Base-by-base conservation (phyloP, 2,329 filamentous ascomycete species). In the Fusarium denticulatum region DNA sequence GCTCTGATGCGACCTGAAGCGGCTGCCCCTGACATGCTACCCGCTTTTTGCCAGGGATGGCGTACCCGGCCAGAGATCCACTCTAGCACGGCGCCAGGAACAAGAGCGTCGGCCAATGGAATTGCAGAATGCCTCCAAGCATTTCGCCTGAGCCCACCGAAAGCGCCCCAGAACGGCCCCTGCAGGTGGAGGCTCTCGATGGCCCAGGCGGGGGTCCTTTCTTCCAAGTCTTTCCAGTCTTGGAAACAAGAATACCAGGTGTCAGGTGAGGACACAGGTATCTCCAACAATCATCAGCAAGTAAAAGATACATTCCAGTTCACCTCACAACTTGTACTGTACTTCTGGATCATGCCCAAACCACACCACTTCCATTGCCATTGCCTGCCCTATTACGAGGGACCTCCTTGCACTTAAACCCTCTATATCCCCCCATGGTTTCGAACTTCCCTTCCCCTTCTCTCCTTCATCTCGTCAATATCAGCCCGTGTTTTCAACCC, bases 381-480 rank as follows among this genome's bases (percentile, higher is more conserved):
- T 45, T 59, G 55, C 61, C 49, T 63, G 60, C 47, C 63, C 64
- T 49, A 40, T 65, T 59, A 15, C 59, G 52, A 64, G 61, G 61
- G 58, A 26, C 36, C 60, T 67, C 72, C 69, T 72, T 67, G 64
- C 65, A 75, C 50, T 77, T 75, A 78, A 75, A 71, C 64, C 75
- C 66, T 59, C 60, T 59, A 52, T 39, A 46, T 60, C 76, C 75
- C 71, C 28, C 43, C 26, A 42, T 60, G 58, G 67, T 74, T 76
- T 74, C 66, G 32, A 62, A 55, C 62, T 57, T 60, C 60, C 49
- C 49, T 70, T 60, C 61, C 60, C 56, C 34, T 63, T 75, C 67
- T 65, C 66, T 71, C 72, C 68, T 74, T 74, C 76, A 78, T 78
- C 74, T 68, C 60, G 62, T 67, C 66, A 67, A 55, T 67, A 66